These are phyloP conservation scores for Laguncularia racemosa DNA, from an alignment of 345 rosid genomes.

Conservation along the genomic window DNA sequence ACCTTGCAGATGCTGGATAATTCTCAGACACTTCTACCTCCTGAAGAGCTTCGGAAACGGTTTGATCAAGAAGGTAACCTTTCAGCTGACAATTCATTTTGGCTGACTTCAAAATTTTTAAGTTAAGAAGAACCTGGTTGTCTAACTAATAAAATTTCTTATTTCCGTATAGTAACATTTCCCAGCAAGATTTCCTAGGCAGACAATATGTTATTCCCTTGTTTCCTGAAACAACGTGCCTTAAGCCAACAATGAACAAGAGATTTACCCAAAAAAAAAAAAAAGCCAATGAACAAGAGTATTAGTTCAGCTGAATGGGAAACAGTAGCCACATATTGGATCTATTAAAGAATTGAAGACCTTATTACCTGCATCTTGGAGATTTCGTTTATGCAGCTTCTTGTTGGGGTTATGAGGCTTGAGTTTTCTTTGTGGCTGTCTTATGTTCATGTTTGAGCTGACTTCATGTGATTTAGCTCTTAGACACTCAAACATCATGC, in stretches of 20 bases:
- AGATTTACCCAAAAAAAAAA: too few relatives aligned
- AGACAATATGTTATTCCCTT: neutral
- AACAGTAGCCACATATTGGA: too few relatives aligned
- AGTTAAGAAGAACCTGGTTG: neutral
- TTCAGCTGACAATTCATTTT: too few relatives aligned
- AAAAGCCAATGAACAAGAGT: too few relatives aligned
- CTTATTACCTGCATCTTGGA: too few relatives aligned
- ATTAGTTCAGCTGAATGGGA: too few relatives aligned
- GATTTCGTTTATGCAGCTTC: too few relatives aligned
- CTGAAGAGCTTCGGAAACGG: conserved; percentile 71
- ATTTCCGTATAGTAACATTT: neutral
- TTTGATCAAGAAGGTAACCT: conserved; percentile 73
- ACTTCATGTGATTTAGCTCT: neutral
- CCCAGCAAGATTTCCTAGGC: neutral
- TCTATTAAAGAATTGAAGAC: too few relatives aligned
- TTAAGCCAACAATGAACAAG: too few relatives aligned
- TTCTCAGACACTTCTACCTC: conserved; percentile 67
- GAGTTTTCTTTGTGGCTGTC: neutral
- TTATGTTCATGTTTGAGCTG: neutral
- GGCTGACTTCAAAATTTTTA: too few relatives aligned
- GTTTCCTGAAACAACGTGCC: neutral
- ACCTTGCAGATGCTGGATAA: conserved; percentile 73
- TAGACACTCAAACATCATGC: too few relatives aligned
- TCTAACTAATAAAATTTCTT: neutral
- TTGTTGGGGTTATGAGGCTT: too few relatives aligned